These are phyloP conservation scores for Symbiodinium pilosum DNA, from an alignment of 73 alveolate genomes.

Conservation along the genomic window DNA sequence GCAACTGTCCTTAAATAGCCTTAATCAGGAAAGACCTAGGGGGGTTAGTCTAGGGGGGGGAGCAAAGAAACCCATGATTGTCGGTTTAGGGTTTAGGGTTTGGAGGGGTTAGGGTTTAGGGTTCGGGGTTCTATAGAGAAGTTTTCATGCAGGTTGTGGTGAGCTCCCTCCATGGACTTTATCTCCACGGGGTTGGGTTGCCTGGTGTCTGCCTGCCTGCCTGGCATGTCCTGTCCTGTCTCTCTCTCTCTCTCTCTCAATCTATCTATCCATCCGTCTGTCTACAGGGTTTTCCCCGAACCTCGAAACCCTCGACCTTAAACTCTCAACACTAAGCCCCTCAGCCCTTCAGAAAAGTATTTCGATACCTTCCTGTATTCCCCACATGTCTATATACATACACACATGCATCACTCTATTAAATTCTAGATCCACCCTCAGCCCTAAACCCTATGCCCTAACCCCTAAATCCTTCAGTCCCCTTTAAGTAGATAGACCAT, in stretches of 20 bases:
- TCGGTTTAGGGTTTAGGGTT: too few relatives aligned
- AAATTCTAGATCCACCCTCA: too few relatives aligned
- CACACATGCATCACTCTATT: too few relatives aligned
- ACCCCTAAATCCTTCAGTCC: too few relatives aligned
- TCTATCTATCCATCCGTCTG: background rate
- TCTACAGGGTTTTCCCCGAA: background rate
- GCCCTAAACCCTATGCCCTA: too few relatives aligned
- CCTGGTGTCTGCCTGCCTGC: background rate
- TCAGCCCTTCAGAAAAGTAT: background rate
- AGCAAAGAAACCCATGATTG: too few relatives aligned
- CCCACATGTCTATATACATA: too few relatives aligned
- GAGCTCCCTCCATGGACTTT: background rate
- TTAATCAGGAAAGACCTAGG: too few relatives aligned
- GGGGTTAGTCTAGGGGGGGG: too few relatives aligned
- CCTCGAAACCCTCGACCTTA: background rate
- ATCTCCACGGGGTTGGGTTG: background rate
- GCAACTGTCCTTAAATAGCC: too few relatives aligned
- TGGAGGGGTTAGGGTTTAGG: too few relatives aligned
- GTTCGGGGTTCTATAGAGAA: background rate
- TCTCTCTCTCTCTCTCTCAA: background rate
- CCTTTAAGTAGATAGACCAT: too few relatives aligned
- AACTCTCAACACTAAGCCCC: background rate
- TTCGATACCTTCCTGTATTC: background rate
- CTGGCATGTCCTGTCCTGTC: background rate
- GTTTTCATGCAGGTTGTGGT: background rate